Base-by-base conservation (phyloP, 441 rosid genomes). In the Gossypium gossypioides region DNA sequence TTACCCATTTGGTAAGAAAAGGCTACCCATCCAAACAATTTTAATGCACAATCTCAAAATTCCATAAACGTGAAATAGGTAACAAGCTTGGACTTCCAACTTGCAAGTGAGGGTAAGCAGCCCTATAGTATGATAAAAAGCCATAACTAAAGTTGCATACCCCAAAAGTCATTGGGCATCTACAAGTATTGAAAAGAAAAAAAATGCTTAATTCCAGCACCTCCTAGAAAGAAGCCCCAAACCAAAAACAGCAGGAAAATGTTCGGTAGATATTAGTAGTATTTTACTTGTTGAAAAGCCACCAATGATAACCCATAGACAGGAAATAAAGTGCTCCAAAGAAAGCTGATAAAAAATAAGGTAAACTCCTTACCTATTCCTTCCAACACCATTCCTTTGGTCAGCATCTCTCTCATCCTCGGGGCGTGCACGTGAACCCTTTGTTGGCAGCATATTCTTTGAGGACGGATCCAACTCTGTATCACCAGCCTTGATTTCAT, bases 361-460 rank as follows among this genome's bases (percentile, higher is more conserved):
- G n/a, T 25, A 24, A 52, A 70, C 7, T 68, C 72, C 77, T 65
- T 67, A 91, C 99, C 94, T 83, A 80, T 60, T 84, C 72, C 84
- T 84, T 80, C 89, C 77, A n/a, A 76, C 63, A 22, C 90, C 91
- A 82, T 86, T 88, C 77, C 85, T 81, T 78, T 71, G 82, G 37
- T 81, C 85, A 68, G 76, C 78, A 72, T 82, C 88, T 79, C 83
- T 80, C 78, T 73, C 86, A 29, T 84, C 87, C 81, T 84, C 84
- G 4, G 68, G 70, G 64, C 37, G 74, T 71, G 65, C 84, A 75
- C 82, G 81, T 50, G 84, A 83, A 71, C 66, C 74, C 77, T 78
- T 89, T 4, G 73, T 3, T 24, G 61, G 70, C 72, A 64, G 72
- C 54, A 74, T 21, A 42, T 74, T 65, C 75, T 80, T 86, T 74